These are phyloP conservation scores for Penicillium paxilli DNA, from an alignment of 495 filamentous ascomycete species.

Conservation along the genomic window DNA sequence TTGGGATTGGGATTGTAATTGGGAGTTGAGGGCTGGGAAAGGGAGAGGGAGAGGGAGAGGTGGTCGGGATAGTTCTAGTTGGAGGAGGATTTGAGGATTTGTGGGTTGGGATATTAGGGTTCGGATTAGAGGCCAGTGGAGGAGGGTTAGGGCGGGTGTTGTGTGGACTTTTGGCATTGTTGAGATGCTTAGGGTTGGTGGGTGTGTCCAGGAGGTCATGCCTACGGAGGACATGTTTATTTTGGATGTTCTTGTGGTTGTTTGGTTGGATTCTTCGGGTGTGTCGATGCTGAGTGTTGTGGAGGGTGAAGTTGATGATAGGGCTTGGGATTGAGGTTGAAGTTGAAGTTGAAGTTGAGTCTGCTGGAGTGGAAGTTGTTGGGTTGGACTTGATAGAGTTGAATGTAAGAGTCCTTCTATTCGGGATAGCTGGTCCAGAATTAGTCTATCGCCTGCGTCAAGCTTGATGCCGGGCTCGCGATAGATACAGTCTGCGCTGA, in stretches of 20 bases:
- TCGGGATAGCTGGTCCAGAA: constrained; percentile 71
- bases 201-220: constrained; percentile 69
- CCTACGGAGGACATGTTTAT: constrained; percentile 65
- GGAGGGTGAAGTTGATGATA: constrained; percentile 55
- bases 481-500: constrained; percentile 81
- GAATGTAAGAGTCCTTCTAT: constrained; percentile 78
- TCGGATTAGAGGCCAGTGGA: constrained; percentile 79
- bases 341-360: constrained; percentile 49
- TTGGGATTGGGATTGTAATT: too few species aligned
- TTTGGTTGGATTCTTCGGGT: too few species aligned
- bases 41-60: too few species aligned
- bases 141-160: constrained; percentile 72
- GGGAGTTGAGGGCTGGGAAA: too few species aligned
- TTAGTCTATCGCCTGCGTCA: constrained; percentile 82
- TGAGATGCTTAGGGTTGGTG: constrained; percentile 65
- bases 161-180: constrained; percentile 84
- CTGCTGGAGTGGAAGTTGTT: constrained; percentile 43
- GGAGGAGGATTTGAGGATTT: constrained; percentile 74
- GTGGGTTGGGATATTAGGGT: constrained; percentile 74
- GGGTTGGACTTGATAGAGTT: constrained; percentile 47
- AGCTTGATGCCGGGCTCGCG: constrained; percentile 85
- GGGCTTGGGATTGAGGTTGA: too few species aligned
- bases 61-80: constrained; percentile 79
- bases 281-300: constrained; percentile 72
- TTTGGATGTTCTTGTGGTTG: constrained; percentile 46